Base-by-base conservation (phyloP, 2,329 filamentous ascomycete genomes). In the Fusarium sp. region DNA sequence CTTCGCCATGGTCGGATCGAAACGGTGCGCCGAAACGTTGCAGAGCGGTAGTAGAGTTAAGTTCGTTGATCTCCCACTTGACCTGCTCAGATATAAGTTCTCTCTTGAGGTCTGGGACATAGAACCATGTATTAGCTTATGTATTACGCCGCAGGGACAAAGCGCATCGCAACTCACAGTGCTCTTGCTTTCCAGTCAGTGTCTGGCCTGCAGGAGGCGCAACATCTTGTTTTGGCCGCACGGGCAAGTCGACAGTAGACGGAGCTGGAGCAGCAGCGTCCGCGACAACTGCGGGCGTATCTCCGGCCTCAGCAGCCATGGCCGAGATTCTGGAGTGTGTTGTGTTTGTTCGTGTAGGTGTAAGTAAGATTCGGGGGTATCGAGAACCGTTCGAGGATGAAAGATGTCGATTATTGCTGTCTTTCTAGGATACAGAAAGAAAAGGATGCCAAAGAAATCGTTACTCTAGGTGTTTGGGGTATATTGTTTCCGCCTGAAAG, bases 1-100 rank as follows among this genome's bases (percentile, higher is more conserved):
- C 92, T 80, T 99, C 96, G 69, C 96, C 96, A 65, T 92, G 90
- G 55, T 97, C 93, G 48, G 94, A 98, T 78, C 89, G 92, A 84
- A 99, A 99, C 0, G 96, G 96, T 9, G 96, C 95, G 63, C 96
- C 96, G 79, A 99, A 99, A 74, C 96, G 90, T 77, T 94, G 94
- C 53, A 99, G 88, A 54, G 96, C 96, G 4, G 96, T 99, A 9
- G 96, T 94, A 21, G 94, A 97, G 80, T 96, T 97, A 73, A 99
- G 90, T 81, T 98, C 96, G 69, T 87, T 87, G 77, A 99, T 97
- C 82, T 99, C 96, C 82, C 87, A 92, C 79, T 91, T 89, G 67
- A 96, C 94, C 83, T 99, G 95, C 77, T 93, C 89, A 55, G 92
- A 91, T 68, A 99, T 90, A 76, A 99, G 91, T 80, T 99, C 96